Base-by-base conservation (phyloP, 768 basidiomycete species). In the Mycena pura region DNA sequence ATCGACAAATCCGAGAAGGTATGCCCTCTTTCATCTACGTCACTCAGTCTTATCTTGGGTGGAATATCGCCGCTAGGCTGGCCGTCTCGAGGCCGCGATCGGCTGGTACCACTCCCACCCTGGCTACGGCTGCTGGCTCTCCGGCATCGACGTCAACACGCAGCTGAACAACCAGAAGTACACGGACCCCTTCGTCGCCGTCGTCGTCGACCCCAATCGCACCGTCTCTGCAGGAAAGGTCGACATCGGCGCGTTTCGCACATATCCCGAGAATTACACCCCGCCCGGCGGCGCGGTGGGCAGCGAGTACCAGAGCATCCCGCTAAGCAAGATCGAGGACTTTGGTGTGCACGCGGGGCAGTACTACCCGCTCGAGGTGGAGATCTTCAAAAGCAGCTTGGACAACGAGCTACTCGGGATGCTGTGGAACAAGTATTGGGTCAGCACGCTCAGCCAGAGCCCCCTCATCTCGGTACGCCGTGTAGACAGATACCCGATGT, bases 31-130 rank as follows among this genome's bases (percentile, higher is more conserved):
- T 62, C 1, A 36, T 48, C 41, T 29, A 28, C 22, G 8, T 25
- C 13, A 1, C 7, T 15, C 61, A 11, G 46, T 7, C 44, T 15
- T 43, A 31, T 56, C 52, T 47, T 36, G 61, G n/a, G n/a, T n/a
- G n/a, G n/a, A n/a, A n/a, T n/a, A 57, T 0, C 27, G 48, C 53
- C 15, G 19, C 6, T 44, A 97, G 88, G 95, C 92, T 14, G 91
- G 89, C 49, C 80, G 95, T 70, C 80, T 87, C 46, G 95, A 96
- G 73, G 88, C 95, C 72, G 89, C 88, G 7, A 92, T 96, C 65
- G 95, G 95, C n/a, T 96, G 95, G 95, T 97, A 97, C 73, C 95
- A 97, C 74, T 96, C 95, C 15, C 97, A 99, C 78, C 97, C 97
- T 6, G 97, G 97, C 14, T 99, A 99, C 72, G 97, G 97, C 17